Evolutionary conservation across 2,329 filamentous ascomycete genomes (phyloP).

Genomic region (Sporothrix euskadiensis): DNA sequence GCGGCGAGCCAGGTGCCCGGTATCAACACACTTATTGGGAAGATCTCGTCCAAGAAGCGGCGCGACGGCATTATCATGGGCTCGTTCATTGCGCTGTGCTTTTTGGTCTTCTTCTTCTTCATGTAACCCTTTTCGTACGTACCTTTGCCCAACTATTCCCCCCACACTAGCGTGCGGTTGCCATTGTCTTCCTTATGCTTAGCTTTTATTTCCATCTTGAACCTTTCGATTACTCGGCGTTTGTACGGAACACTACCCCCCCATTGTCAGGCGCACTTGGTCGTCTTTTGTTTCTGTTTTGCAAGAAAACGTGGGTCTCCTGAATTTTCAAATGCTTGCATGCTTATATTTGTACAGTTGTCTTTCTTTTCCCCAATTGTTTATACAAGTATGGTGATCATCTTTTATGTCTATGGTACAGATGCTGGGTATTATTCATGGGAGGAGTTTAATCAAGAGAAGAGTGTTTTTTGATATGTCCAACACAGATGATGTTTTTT

Average conservation of each 20-base stretch:
- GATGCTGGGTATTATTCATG: conserved; percentile 13
- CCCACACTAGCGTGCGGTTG: conserved; percentile 17
- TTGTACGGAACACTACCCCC: neutral
- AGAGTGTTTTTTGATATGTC: conserved; percentile 1
- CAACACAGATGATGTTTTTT: neutral
- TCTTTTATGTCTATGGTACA: conserved; percentile 13
- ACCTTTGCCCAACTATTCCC: neutral
- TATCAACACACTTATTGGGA: conserved; percentile 85
- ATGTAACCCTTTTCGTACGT: conserved; percentile 45
- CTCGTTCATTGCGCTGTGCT: conserved; percentile 87
- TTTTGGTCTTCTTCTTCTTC: conserved; percentile 80
- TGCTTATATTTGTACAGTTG: neutral
- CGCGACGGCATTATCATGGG: conserved; percentile 94
- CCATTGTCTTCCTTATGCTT: neutral
- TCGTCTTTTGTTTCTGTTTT: neutral
- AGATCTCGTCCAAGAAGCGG: conserved; percentile 92
- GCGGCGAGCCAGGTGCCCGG: conserved; percentile 91
- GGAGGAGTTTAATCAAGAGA: conserved; percentile 1
- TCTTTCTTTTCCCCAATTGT: neutral
- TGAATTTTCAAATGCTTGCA: neutral
- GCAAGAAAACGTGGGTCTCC: neutral
- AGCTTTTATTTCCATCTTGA: neutral
- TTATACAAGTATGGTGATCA: conserved; percentile 1
- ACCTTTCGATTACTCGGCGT: neutral
- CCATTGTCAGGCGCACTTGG: neutral